phyloP scores from a whole-genome alignment of 805 yeast genomes.

The Pichia manshurica region DNA sequence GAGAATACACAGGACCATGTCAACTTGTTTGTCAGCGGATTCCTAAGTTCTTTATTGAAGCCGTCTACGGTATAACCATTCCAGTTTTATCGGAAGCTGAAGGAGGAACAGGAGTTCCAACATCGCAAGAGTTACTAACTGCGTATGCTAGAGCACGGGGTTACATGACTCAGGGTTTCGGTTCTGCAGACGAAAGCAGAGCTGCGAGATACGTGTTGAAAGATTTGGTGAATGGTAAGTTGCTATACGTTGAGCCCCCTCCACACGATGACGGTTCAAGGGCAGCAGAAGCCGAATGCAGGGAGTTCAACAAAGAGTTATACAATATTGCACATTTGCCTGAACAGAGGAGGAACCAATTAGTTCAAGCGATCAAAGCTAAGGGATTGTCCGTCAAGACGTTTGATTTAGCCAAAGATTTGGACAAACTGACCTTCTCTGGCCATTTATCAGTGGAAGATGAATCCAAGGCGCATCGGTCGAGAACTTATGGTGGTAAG shows the following conservation, averaged over 20 bases:
- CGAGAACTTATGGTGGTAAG: slow-evolving; percentile 68
- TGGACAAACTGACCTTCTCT: slow-evolving; percentile 70
- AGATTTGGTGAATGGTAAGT: slow-evolving; percentile 91
- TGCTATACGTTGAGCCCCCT: slow-evolving; percentile 82
- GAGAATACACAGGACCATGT: slow-evolving; percentile 87
- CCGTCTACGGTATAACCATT: slow-evolving; percentile 88
- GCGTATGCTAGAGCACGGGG: slow-evolving; percentile 98
- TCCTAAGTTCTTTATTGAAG: slow-evolving; percentile 85
- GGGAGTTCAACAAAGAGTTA: slow-evolving; percentile 68
- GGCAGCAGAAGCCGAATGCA: slow-evolving; percentile 44
- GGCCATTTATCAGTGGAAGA: slow-evolving; percentile 59
- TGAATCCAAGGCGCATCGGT: slow-evolving; percentile 34
- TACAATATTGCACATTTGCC: slow-evolving; percentile 64
- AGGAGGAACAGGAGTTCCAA: slow-evolving; percentile 86
- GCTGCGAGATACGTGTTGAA: slow-evolving; percentile 89
- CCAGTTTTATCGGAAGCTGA: slow-evolving; percentile 69
- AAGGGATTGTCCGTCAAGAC: slow-evolving; percentile 46
- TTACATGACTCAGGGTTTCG: slow-evolving; percentile 94
- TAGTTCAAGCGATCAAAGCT: slow-evolving; percentile 53
- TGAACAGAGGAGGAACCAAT: slow-evolving; percentile 67
- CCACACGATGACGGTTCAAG: slow-evolving; percentile 62
- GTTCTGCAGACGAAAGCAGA: slow-evolving; percentile 93
- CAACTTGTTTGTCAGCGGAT: slow-evolving; percentile 80
- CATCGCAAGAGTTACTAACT: slow-evolving; percentile 79
- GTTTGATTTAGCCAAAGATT: slow-evolving; percentile 63